Evolutionary conservation across 1,139 yeast species (phyloP), one percentile per base, ranked within the genome.

Genomic region (Pichia norvegensis): DNA sequence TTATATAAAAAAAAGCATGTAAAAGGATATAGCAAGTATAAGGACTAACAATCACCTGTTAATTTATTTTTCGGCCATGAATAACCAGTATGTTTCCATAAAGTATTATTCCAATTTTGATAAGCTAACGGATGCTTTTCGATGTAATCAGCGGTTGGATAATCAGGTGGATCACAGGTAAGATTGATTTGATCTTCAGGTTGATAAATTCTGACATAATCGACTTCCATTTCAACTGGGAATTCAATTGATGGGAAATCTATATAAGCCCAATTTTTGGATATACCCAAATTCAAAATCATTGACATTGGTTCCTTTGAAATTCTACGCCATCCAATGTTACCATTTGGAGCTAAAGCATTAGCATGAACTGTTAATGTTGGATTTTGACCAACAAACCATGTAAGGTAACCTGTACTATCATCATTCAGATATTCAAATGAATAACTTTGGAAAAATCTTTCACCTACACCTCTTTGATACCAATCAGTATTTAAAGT

Each of bases 381-480:
- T 42, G 81, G 79, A 19, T 70, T 67, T 40, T 70, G 68, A 33
- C 84, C 84, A 17, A 77, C 74, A 55, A 74, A 82, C 96, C 96
- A 90, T 44, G 81, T 75, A 52, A 83, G 70, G 62, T 86, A 88
- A 4, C 96, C 96, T 41, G 69, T 63, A 25, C 67, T 67, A 52
- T 74, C 65, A 60, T 82, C 92, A 59, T 84, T 81, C 51, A 78
- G 60, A 60, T 83, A 87, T 65, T 90, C 97, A 55, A 76, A 80
- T 1, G 86, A 92, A 60, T 76, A 88, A 37, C 70, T 73, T 65
- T 92, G 97, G 70, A 68, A 92, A 29, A 49, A 40, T 38, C 55
- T 51, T 16, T 46, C 47, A 14, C 57, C 62, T 4, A 59, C 67
- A 42, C 80, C 81, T 46, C 58, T 57, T 56, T 77, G 73, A 58